A percentile compares a stretch with the other conserved stretches of the same genome.
These are phyloP conservation scores for Rhododendron kiyosumense DNA, from an alignment of 148 eudicot genomes.

Conservation along the genomic window DNA sequence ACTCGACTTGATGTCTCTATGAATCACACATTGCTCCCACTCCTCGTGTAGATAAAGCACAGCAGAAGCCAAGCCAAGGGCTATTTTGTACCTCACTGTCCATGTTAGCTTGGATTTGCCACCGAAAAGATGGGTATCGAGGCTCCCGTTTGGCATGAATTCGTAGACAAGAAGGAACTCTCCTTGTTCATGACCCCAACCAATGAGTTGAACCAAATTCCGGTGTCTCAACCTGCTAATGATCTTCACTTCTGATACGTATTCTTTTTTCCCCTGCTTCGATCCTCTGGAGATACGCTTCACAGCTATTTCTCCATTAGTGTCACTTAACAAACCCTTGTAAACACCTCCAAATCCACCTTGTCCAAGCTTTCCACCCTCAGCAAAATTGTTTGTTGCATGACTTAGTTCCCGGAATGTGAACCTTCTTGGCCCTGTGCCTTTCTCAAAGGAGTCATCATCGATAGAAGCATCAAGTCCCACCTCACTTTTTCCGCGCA, in stretches of 20 bases:
- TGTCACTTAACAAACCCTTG: background rate
- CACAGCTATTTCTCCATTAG: background rate
- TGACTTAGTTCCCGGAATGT: background rate
- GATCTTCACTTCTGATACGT: background rate
- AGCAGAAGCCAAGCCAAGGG: background rate
- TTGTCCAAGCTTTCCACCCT: background rate
- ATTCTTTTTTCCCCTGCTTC: background rate
- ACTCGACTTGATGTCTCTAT: background rate
- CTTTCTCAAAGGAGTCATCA: background rate
- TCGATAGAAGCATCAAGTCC: background rate
- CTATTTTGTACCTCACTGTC: background rate
- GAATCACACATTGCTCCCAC: slow-evolving; percentile 2
- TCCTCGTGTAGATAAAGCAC: background rate
- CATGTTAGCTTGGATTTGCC: background rate
- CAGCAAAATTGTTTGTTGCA: background rate
- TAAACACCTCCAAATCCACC: background rate
- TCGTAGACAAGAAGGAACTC: background rate
- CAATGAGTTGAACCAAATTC: background rate
- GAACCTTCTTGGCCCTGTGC: background rate
- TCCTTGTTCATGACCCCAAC: background rate
- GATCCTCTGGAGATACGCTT: background rate
- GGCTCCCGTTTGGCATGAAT: background rate
- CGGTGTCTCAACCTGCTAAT: background rate
- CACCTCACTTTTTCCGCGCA: background rate
- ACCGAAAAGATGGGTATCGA: background rate